These are phyloP conservation scores for Pichia insulana DNA, from an alignment of 805 yeast species.

Conservation along the genomic window DNA sequence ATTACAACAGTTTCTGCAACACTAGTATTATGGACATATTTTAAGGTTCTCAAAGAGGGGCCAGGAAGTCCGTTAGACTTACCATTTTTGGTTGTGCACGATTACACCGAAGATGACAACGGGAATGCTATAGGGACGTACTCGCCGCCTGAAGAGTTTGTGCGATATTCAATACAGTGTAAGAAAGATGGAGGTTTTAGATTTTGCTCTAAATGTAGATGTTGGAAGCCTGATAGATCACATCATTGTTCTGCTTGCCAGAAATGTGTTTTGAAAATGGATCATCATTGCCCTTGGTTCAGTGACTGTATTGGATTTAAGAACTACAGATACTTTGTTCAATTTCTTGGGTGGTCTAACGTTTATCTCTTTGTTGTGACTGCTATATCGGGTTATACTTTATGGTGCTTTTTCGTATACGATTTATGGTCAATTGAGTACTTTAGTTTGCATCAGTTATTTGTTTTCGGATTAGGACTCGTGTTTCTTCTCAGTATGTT, in stretches of 20 bases:
- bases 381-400: conserved; percentile 29
- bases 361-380: conserved; percentile 38
- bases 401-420: conserved; percentile 41
- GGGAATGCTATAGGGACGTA: background rate
- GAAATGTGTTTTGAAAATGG: conserved; percentile 43
- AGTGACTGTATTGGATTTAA: conserved; percentile 76
- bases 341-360: conserved; percentile 52
- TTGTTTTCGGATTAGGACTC: conserved; percentile 47
- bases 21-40: conserved; percentile 43
- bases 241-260: conserved; percentile 49
- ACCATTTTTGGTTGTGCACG: conserved; percentile 28
- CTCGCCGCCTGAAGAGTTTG: conserved; percentile 35
- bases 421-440: conserved; percentile 21
- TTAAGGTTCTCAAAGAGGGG: conserved; percentile 42
- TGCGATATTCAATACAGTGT: conserved; percentile 34
- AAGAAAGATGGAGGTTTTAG: conserved; percentile 58
- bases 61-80: conserved; percentile 62
- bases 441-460: conserved; percentile 50
- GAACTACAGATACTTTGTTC: conserved; percentile 75
- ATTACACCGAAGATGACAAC: conserved; percentile 15
- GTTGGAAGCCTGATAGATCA: conserved; percentile 53
- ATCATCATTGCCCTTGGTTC: conserved; percentile 83
- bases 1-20: conserved; percentile 26
- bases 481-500: conserved; percentile 49
- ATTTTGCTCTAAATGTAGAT: conserved; percentile 42